These are phyloP conservation scores for Glutinoglossum americanum DNA, from an alignment of 495 filamentous ascomycete species.

Conservation along the genomic window DNA sequence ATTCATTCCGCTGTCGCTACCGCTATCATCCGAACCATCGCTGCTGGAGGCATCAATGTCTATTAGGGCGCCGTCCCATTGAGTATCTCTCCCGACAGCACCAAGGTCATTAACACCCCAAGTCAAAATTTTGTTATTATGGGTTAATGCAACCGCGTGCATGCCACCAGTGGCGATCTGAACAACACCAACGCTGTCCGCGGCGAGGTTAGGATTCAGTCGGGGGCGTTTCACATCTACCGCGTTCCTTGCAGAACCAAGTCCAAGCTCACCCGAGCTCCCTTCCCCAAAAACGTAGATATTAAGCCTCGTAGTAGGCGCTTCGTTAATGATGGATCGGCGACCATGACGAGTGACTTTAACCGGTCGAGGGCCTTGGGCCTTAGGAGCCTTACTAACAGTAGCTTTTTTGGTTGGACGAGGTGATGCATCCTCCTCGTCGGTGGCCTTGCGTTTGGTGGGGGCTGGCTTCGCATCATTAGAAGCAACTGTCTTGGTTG, in stretches of 20 bases:
- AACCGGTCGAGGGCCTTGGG: neutral
- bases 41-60: constrained; percentile 32
- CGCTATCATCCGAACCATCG: constrained; percentile 19
- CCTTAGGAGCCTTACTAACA: neutral
- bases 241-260: constrained; percentile 17
- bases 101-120: constrained; percentile 54
- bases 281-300: constrained; percentile 25
- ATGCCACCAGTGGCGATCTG: constrained; percentile 41
- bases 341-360: neutral
- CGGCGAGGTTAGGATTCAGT: constrained; percentile 17
- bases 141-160: constrained; percentile 38
- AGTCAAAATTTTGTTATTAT: constrained; percentile 38
- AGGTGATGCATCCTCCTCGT: neutral
- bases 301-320: constrained; percentile 15
- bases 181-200: constrained; percentile 23
- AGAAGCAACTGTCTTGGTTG: neutral
- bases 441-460: neutral
- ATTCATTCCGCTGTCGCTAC: constrained; percentile 32
- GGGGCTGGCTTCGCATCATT: neutral
- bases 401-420: neutral
- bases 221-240: constrained; percentile 24
- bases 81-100: constrained; percentile 38
- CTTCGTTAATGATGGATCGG: constrained; percentile 13
- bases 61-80: constrained; percentile 38
- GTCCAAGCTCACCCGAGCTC: constrained; percentile 21